phyloP scores from a whole-genome alignment of 164 flowering plant genomes.

The Vitis rupestris region DNA sequence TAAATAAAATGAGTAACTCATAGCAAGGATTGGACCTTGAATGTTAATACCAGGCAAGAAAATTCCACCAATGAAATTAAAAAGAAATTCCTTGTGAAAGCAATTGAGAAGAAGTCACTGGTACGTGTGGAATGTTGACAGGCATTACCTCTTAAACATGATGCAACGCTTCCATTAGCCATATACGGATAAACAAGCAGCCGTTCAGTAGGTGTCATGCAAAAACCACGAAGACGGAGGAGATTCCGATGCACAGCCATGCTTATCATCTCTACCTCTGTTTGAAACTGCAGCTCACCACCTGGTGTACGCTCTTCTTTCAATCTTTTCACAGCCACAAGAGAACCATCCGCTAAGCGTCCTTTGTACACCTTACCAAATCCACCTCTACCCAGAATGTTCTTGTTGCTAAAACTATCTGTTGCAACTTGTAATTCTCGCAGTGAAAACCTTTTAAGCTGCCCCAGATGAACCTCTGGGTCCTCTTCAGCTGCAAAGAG shows the following conservation, averaged over 20 bases:
- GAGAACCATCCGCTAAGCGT: slow-evolving; percentile 60
- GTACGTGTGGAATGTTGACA: not conserved
- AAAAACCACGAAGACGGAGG: slow-evolving; percentile 63
- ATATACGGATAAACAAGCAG: slow-evolving; percentile 69
- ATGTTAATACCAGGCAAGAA: not conserved
- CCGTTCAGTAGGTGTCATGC: slow-evolving; percentile 75
- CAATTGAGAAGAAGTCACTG: not conserved
- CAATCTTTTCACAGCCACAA: slow-evolving; percentile 68
- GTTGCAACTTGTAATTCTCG: slow-evolving; percentile 71
- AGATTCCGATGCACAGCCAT: slow-evolving; percentile 77
- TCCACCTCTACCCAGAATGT: slow-evolving; percentile 69
- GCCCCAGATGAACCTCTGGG: slow-evolving; percentile 72
- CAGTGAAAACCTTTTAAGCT: slow-evolving; percentile 63
- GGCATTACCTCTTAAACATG: slow-evolving; percentile 60
- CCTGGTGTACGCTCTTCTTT: slow-evolving; percentile 78
- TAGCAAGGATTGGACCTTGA: not conserved
- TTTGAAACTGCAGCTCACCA: slow-evolving; percentile 71
- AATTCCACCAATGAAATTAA: not conserved
- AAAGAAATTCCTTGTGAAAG: not conserved
- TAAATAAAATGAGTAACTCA: too few relatives aligned
- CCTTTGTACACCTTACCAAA: slow-evolving; percentile 77
- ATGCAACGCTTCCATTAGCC: slow-evolving; percentile 80
- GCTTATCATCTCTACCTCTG: slow-evolving; percentile 79
- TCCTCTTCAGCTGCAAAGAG: slow-evolving; percentile 64
- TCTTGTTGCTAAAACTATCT: slow-evolving; percentile 61